Percentiles rank a stretch among this genome's conserved stretches.
phyloP scores from a whole-genome alignment of 2,329 filamentous ascomycete species.

The Colletotrichum horii region DNA sequence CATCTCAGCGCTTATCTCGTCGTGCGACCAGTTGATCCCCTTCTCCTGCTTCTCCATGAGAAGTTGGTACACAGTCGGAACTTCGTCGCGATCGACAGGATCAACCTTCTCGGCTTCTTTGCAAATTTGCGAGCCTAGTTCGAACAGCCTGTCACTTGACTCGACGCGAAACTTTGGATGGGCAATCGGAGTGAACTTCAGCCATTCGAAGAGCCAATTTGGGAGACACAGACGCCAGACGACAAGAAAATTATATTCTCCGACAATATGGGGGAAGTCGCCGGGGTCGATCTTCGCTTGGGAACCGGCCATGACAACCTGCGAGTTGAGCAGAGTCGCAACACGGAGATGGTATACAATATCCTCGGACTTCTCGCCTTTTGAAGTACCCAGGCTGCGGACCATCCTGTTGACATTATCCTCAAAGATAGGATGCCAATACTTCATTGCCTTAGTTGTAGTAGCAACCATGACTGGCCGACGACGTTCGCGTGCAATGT shows the following conservation, averaged over 20 bases:
- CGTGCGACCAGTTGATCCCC: background rate
- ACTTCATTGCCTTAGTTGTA: constrained; percentile 19
- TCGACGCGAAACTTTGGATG: constrained; percentile 17
- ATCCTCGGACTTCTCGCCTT: background rate
- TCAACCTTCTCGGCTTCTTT: constrained; percentile 2
- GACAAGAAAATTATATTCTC: constrained; percentile 24
- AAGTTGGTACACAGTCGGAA: constrained; percentile 12
- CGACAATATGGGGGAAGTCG: constrained; percentile 20
- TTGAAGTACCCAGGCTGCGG: background rate
- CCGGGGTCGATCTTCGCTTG: background rate
- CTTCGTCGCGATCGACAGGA: background rate
- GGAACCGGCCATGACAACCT: background rate
- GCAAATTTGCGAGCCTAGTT: constrained; percentile 7
- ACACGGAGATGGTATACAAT: background rate
- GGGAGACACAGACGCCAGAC: constrained; percentile 24
- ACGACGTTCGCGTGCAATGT: constrained; percentile 18
- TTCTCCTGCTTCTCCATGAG: constrained; percentile 13
- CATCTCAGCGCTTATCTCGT: constrained; percentile 24
- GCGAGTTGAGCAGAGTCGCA: background rate
- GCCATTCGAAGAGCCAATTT: constrained; percentile 21
- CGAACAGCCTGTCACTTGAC: constrained; percentile 21
- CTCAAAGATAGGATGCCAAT: background rate
- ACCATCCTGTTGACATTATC: background rate
- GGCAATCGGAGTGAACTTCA: constrained; percentile 14
- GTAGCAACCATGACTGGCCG: constrained; percentile 25